A percentile compares a stretch with the other conserved stretches of the same genome.
These are phyloP conservation scores for Auricularia cornea DNA, from an alignment of 768 basidiomycete species.

Conservation along the genomic window DNA sequence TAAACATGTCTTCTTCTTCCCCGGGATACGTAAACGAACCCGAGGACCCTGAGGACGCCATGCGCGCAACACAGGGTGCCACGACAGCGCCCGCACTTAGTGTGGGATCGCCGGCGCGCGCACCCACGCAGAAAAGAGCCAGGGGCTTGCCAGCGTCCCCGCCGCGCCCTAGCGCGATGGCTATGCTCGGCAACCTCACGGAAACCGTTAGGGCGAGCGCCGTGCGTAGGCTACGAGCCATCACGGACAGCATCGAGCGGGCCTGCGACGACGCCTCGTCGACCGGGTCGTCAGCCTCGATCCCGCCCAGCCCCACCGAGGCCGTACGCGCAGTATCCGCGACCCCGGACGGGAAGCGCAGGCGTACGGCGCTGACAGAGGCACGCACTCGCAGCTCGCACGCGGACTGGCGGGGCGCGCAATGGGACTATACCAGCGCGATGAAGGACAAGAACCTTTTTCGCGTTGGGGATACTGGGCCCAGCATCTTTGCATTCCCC, in stretches of 20 bases:
- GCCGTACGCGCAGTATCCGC: neutral
- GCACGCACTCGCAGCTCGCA: neutral
- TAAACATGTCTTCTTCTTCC: neutral
- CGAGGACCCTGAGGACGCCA: neutral
- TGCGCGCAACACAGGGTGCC: neutral
- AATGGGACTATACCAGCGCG: neutral
- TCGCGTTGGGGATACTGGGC: neutral
- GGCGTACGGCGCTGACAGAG: neutral
- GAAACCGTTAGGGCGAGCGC: neutral
- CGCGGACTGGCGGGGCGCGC: neutral
- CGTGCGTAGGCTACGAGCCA: neutral
- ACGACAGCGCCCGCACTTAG: neutral
- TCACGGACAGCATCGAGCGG: neutral
- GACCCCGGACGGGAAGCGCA: neutral
- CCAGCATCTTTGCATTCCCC: neutral
- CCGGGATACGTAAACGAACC: neutral
- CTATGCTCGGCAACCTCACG: neutral
- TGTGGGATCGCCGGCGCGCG: neutral
- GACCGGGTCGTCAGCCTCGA: neutral
- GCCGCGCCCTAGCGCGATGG: neutral
- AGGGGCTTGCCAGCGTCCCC: neutral
- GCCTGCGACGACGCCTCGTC: neutral
- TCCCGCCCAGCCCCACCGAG: neutral
- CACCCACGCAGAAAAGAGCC: neutral
- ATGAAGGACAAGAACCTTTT: neutral